A percentile compares a stretch with the other conserved stretches of the same genome.
These are phyloP conservation scores for Rusavskia elegans DNA, from an alignment of 495 filamentous ascomycete genomes.

Conservation along the genomic window DNA sequence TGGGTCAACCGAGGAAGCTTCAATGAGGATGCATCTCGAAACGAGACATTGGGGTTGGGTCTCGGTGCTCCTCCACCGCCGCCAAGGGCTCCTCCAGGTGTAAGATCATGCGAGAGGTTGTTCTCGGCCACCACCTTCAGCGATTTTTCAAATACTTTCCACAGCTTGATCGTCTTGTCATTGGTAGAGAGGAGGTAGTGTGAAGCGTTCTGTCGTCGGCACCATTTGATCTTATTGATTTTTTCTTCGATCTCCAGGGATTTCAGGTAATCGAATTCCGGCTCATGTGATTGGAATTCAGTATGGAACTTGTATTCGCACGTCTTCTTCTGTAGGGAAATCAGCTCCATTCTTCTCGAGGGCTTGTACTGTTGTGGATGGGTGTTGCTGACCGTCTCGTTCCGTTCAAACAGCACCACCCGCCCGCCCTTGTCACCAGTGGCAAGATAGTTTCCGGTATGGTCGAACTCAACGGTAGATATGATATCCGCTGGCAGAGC, in stretches of 20 bases:
- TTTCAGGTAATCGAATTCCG: slow-evolving; percentile 98
- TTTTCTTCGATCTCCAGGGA: slow-evolving; percentile 99
- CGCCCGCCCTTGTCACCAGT: slow-evolving; percentile 96
- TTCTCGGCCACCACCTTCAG: slow-evolving; percentile 98
- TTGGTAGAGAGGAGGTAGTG: slow-evolving; percentile 98
- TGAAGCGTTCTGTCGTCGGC: slow-evolving; percentile 89
- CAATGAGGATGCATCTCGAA: slow-evolving; percentile 65
- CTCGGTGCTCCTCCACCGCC: slow-evolving; percentile 61
- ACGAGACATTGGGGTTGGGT: slow-evolving; percentile 49
- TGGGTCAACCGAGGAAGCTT: slow-evolving; percentile 93
- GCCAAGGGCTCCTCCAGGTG: slow-evolving; percentile 54
- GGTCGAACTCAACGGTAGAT: slow-evolving; percentile 97
- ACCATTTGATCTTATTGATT: slow-evolving; percentile 99
- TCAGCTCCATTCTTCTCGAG: slow-evolving; percentile 10
- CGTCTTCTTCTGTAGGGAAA: slow-evolving; percentile 77
- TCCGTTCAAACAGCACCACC: slow-evolving; percentile 93
- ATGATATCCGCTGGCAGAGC: slow-evolving; percentile 79
- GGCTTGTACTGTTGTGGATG: slow-evolving; percentile 1
- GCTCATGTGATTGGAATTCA: slow-evolving; percentile 98
- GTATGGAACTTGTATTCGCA: slow-evolving; percentile 99
- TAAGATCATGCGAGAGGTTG: slow-evolving; percentile 89
- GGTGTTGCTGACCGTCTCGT: slow-evolving; percentile 64
- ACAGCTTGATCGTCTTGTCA: slow-evolving; percentile 99
- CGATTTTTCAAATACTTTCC: slow-evolving; percentile 99
- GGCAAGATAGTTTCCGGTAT: slow-evolving; percentile 94